Evolutionary conservation across 768 basidiomycete genomes (phyloP), one percentile per base, ranked within the genome.

Genomic region (Suillus spraguei): DNA sequence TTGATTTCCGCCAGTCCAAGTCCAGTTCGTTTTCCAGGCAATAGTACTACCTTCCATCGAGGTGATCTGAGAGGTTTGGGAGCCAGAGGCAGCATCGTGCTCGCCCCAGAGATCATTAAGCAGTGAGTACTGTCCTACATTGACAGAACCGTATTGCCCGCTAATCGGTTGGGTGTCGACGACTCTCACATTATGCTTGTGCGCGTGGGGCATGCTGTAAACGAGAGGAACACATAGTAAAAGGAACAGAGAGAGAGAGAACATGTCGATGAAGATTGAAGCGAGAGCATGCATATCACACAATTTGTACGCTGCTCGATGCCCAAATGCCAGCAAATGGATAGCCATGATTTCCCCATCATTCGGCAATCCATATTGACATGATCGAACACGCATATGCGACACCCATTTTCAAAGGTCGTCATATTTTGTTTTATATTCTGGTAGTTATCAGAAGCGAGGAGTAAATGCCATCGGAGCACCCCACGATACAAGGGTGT

Each of bases 11-110:
- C 86, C 86, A 8, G 39, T 64, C 87, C 87, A 89, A 1, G 64
- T 76, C 83, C 84, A 89, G 4, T 69, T 78, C 35, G 81, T 85
- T 70, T 69, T 77, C 87, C 87, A 89, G 0, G 77, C 71, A 39
- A 85, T 64, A 7, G 74, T 81, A 32, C 70, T 76, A 2, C 79
- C 83, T 56, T 73, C 74, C 67, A 82, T 62, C 24, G 80, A 81
- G 0, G 72, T 71, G 64, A 89, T 68, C 32, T 76, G 71, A 38
- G 85, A 79, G 70, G 87, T 87, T 65, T 85, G 82, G 24, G 77
- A 80, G 42, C 87, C 86, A 14, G 83, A 80, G 9, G 72, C 70
- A 3, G 83, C 82, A 55, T 74, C 73, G 16, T 65, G 46, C 35
- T 63, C 44, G 59, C 80, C 80, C 82, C 82, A 82, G 60, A 80